A percentile compares a stretch with the other conserved stretches of the same genome.
Conservation (phyloP, 768 basidiomycete species). For the Leucocoprinus sp. region DNA sequence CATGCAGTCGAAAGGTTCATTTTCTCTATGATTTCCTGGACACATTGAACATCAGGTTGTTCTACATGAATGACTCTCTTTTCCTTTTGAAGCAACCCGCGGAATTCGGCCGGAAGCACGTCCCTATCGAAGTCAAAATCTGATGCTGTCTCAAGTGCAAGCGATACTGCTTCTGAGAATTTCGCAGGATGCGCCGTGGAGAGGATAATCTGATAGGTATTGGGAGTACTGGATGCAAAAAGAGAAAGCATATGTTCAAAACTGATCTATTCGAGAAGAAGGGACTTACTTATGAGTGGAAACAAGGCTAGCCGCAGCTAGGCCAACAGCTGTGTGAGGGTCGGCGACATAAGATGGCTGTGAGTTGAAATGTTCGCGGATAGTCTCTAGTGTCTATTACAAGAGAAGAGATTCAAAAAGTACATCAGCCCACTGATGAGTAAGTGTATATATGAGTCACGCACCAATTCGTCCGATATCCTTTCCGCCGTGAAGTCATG, state of each 20-base stretch:
- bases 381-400: conserved; percentile 74
- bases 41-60: conserved; percentile 58
- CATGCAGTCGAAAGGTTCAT: conserved; percentile 12
- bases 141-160: conserved; percentile 49
- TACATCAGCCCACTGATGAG: neutral
- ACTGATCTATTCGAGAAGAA: neutral
- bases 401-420: neutral
- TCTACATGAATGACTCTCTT: conserved; percentile 74
- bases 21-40: conserved; percentile 64
- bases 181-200: conserved; percentile 98
- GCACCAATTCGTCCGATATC: conserved; percentile 76
- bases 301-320: conserved; percentile 64
- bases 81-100: conserved; percentile 67
- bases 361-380: conserved; percentile 52
- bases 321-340: conserved; percentile 93
- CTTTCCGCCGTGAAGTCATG: conserved; percentile 85
- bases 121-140: conserved; percentile 73
- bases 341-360: conserved; percentile 76
- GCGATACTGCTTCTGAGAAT: conserved; percentile 89
- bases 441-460: conserved; percentile 1
- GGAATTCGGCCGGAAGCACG: conserved; percentile 79
- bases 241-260: neutral
- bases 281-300: conserved; percentile 46
- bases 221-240: conserved; percentile 30
- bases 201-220: conserved; percentile 65